These are phyloP conservation scores for Cephaloascus albidus DNA, from an alignment of 805 yeast species.

Conservation along the genomic window DNA sequence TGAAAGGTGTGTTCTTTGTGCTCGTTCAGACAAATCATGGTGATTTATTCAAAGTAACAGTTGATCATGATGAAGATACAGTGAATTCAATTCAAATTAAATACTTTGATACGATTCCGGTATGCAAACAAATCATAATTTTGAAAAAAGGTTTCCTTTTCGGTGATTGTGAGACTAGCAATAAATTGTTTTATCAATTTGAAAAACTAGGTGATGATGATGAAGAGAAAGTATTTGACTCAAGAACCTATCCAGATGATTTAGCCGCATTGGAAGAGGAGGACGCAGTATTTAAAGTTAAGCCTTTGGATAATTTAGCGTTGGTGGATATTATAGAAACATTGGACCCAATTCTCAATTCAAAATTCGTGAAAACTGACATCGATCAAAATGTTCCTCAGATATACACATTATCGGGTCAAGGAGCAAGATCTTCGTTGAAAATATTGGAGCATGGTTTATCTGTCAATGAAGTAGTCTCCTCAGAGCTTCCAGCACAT, in stretches of 20 bases:
- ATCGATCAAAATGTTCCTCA: conserved; percentile 27
- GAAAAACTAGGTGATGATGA: conserved; percentile 62
- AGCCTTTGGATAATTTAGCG: conserved; percentile 44
- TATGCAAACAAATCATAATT: conserved; percentile 44
- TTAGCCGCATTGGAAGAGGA: conserved; percentile 1
- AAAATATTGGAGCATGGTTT: conserved; percentile 48
- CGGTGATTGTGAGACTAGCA: conserved; percentile 53
- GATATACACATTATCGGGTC: conserved; percentile 32
- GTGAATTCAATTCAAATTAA: conserved; percentile 37
- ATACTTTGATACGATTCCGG: conserved; percentile 73
- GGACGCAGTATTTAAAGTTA: conserved; percentile 17
- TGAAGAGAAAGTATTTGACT: conserved; percentile 21
- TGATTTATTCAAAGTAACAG: conserved; percentile 61
- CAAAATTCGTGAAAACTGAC: conserved; percentile 18
- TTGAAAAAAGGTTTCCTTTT: conserved; percentile 71
- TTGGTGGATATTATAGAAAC: conserved; percentile 41
- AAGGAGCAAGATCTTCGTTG: conserved; percentile 34
- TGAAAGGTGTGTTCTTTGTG: conserved; percentile 56
- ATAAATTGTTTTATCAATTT: conserved; percentile 69
- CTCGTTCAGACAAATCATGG: conserved; percentile 66
- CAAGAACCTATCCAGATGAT: conserved; percentile 5
- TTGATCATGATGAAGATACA: conserved; percentile 33
- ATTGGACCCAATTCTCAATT: conserved; percentile 44
- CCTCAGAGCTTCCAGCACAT: conserved; percentile 64
- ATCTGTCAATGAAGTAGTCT: conserved; percentile 51